These are phyloP conservation scores for Cytospora chrysosperma DNA, from an alignment of 2,329 filamentous ascomycete genomes.

Conservation along the genomic window DNA sequence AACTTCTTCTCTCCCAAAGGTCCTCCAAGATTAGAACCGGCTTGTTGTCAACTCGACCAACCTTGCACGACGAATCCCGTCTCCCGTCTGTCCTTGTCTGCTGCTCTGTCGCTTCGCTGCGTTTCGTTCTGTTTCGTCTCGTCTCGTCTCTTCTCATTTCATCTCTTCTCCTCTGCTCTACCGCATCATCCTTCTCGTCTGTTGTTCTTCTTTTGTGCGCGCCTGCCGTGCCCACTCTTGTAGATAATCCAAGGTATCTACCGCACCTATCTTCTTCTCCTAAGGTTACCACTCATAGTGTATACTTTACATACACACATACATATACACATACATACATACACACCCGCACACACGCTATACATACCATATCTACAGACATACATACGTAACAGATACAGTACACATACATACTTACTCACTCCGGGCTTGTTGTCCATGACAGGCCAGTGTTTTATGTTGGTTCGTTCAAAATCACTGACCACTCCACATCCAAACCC, in stretches of 20 bases:
- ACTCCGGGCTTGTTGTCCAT: background rate
- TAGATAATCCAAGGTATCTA: background rate
- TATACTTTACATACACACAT: background rate
- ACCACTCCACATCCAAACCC: background rate
- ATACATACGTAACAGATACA: background rate
- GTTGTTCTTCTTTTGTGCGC: too few species aligned
- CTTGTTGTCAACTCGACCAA: conserved; percentile 16
- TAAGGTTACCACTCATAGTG: too few species aligned
- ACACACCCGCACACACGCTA: too few species aligned
- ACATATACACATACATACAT: background rate
- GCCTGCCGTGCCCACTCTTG: background rate
- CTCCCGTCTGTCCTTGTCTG: background rate
- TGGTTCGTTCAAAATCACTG: background rate
- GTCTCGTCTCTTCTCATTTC: background rate
- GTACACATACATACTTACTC: background rate
- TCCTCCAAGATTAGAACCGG: conserved; percentile 18
- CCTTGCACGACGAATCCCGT: background rate
- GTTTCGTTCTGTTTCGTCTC: too few species aligned
- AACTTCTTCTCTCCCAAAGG: background rate
- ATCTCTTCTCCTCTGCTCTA: too few species aligned
- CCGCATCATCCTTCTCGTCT: too few species aligned
- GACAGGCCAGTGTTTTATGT: background rate
- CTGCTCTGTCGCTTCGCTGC: too few species aligned
- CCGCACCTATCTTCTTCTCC: too few species aligned
- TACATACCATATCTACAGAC: background rate